These are phyloP conservation scores for Mangifera indica DNA, from an alignment of 345 rosid species.

Conservation along the genomic window DNA sequence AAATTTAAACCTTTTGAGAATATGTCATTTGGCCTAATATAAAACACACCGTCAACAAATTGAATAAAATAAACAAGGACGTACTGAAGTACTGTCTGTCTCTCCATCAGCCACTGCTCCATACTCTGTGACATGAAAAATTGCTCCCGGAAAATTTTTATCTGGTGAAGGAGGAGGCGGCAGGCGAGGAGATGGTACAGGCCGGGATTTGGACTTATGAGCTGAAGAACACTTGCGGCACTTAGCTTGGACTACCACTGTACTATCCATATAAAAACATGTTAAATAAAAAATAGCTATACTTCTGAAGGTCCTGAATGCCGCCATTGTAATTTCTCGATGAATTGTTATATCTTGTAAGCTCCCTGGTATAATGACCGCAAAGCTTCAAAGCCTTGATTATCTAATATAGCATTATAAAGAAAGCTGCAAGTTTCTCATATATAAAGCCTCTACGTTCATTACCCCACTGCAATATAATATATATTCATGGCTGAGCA, in stretches of 20 bases:
- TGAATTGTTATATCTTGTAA: neutral
- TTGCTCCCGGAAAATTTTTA: slow-evolving; percentile 1
- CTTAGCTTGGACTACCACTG: neutral
- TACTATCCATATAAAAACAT: neutral
- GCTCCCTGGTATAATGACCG: neutral
- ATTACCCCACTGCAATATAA: no score
- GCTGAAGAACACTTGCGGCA: no score
- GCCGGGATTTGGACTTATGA: slow-evolving; percentile 3
- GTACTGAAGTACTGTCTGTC: slow-evolving; percentile 36
- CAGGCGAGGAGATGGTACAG: neutral
- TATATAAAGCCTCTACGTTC: no score
- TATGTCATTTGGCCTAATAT: no score
- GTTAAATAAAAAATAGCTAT: neutral
- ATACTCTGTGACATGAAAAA: slow-evolving; percentile 37
- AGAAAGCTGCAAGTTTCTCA: no score
- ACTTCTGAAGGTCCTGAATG: neutral
- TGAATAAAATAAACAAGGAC: slow-evolving; percentile 9
- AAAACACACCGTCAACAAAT: no score
- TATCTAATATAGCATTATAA: neutral
- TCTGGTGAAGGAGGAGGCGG: slow-evolving; percentile 11
- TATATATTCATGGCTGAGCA: no score
- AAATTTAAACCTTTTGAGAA: no score
- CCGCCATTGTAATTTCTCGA: neutral
- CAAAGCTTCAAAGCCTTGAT: neutral
- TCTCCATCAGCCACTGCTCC: slow-evolving; percentile 42